Base-by-base conservation (phyloP, 768 basidiomycete species). In the Agrocybe praecox region DNA sequence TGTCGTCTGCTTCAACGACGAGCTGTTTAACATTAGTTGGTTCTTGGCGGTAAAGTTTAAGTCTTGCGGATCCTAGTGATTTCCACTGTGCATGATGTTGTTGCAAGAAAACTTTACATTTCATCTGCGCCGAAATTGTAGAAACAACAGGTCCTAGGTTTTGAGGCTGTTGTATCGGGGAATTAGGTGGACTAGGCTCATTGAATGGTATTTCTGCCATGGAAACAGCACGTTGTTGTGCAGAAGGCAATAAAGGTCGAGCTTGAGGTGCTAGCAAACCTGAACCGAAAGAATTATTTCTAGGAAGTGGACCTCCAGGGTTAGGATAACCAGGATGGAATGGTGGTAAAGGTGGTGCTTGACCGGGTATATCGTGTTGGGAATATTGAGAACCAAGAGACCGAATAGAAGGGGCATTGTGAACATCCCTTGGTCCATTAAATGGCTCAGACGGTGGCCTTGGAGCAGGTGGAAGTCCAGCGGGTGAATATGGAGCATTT, bases 31-130 rank as follows among this genome's bases (percentile, higher is more conserved):
- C 79, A 65, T 94, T 94, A 22, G 88, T 92, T 23, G 94, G 93
- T 54, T 82, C 78, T 68, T 96, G 87, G 46, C 80, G 83, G 70
- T 95, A 99, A 48, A 99, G 78, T 67, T 90, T 94, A 61, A 98
- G 80, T 64, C 86, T 86, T 14, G 93, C 94, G 10, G 89, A 78
- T 2, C 97, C 97, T 53, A 98, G 79, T 1, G 92, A 87, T 75
- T 97, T 99, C 97, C 97, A 99, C 69, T 96, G 94, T n/a, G 90
- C 89, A 67, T 98, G 96, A 33, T 92, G 87, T 66, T 96, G 94
- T 68, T 98, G 89, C 46, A 97, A 77, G 76, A 98, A 99, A 21
- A 98, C 89, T 72, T 98, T 99, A 83, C 96, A 98, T 70, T 96
- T 95, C 92, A 95, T 96, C 67, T 93, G 87, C 12, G 92, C 93